Base-by-base conservation (phyloP, 2,329 filamentous ascomycete species). In the Calonectria multiphialidica region DNA sequence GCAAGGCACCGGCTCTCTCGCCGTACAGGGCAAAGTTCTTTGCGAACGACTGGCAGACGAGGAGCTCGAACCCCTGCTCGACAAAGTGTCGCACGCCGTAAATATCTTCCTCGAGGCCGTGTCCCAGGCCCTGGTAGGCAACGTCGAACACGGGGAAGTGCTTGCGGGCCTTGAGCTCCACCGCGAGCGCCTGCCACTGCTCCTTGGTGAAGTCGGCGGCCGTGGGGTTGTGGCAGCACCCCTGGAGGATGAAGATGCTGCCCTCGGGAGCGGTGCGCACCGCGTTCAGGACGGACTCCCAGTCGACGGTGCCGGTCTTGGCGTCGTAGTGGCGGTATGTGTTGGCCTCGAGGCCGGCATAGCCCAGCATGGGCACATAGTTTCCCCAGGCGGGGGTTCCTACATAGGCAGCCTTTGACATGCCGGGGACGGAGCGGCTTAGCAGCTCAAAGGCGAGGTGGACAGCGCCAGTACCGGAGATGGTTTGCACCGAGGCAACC, bases 1-100 rank as follows among this genome's bases (percentile, higher is more conserved):
- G 74, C 35, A 75, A 61, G 1, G 78, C 82, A 1, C 83, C 83
- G 28, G 76, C 78, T 15, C 83, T 76, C 74, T 85, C 82, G 1
- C 83, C 82, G 59, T 84, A 84, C 1, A 84, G 62, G 0, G 78
- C 83, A 72, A 85, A 83, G 69, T 83, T 84, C 76, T 85, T 85
- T n/a, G 82, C 81, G 64, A 84, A 84, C 0, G 82, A 83, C 74
- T 84, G 83, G 50, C 79, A 81, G 6, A 82, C 79, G 5, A 83
- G 61, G 35, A 82, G 71, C 68, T 84, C 82, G 25, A 81, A 71
- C 4, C 79, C 79, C 62, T 61, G n/a, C 70, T 71, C 50, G 70
- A 74, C 47, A 80, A 81, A 66, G 9, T 78, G 59, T 1, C 78
- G 76, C 3, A 84, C 74, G 1, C 76, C 76, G 30, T 76, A 81